phyloP scores from a whole-genome alignment of 2,329 filamentous ascomycete species.

The Calycina herbarum region DNA sequence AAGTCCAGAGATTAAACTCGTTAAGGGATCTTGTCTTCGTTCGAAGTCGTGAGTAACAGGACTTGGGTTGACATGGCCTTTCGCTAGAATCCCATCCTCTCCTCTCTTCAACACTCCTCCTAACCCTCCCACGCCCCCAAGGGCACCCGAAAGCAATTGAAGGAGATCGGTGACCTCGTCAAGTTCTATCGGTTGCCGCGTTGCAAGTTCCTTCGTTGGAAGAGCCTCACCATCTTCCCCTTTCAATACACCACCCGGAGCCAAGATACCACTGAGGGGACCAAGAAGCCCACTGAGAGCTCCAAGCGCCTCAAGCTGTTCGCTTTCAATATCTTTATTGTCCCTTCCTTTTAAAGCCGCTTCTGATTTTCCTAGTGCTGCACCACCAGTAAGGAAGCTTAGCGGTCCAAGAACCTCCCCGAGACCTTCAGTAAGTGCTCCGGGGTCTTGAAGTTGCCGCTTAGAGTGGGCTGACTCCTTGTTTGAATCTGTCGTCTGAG shows the following conservation, averaged over 20 bases:
- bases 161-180: neutral
- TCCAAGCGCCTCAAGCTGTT: neutral
- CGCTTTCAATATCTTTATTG: too few relatives aligned
- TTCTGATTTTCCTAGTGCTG: too few relatives aligned
- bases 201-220: neutral
- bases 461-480: neutral
- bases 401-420: neutral
- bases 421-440: neutral
- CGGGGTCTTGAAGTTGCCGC: neutral
- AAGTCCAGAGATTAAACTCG: neutral
- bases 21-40: neutral
- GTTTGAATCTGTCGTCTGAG: neutral
- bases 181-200: neutral
- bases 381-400: too few relatives aligned
- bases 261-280: neutral
- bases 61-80: neutral
- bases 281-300: neutral
- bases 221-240: neutral
- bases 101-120: neutral
- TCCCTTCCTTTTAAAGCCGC: too few relatives aligned
- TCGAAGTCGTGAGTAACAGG: neutral
- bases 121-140: neutral
- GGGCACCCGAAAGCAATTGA: neutral
- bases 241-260: neutral
- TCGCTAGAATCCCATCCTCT: neutral